Percentiles rank a stretch among this genome's conserved stretches.
Evolutionary conservation across 305 asterid species (phyloP).

Genomic region (Nicotiana rustica): DNA sequence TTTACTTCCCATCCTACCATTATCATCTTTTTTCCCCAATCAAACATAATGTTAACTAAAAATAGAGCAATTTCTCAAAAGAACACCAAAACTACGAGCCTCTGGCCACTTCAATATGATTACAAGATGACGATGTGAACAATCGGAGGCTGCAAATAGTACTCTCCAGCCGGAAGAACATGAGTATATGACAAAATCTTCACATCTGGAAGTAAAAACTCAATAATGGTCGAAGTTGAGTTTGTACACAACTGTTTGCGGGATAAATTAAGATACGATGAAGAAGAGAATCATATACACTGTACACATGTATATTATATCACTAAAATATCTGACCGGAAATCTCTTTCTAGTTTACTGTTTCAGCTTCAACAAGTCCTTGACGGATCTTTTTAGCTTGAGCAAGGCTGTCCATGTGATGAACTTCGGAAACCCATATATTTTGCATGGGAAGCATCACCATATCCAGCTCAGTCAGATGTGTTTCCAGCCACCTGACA

Average conservation of each 20-base stretch:
- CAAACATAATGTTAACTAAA: not conserved
- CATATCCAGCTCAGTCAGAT: constrained; percentile 50
- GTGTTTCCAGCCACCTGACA: constrained; percentile 47
- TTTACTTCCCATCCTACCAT: not conserved
- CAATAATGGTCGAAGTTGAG: constrained; percentile 13
- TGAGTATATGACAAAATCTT: not conserved
- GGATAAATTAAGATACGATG: constrained; percentile 12
- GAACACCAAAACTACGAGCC: not conserved
- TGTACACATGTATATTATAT: not conserved
- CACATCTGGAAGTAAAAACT: not conserved
- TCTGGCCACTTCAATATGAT: not conserved
- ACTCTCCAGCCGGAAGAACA: not conserved
- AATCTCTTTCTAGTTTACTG: not conserved
- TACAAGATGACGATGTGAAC: not conserved
- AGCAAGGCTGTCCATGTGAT: constrained; percentile 55
- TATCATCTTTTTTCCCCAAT: not conserved
- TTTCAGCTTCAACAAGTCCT: constrained; percentile 44
- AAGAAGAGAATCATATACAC: constrained; percentile 15
- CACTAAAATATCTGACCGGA: not conserved
- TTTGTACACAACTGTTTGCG: not conserved
- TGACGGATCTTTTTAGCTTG: constrained; percentile 64
- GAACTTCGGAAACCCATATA: constrained; percentile 61
- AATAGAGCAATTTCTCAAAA: not conserved
- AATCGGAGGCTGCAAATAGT: constrained; percentile 22
- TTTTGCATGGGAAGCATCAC: constrained; percentile 58